These are phyloP conservation scores for Vitellaria paradoxa DNA, from an alignment of 179 eudicot genomes.

Conservation along the genomic window DNA sequence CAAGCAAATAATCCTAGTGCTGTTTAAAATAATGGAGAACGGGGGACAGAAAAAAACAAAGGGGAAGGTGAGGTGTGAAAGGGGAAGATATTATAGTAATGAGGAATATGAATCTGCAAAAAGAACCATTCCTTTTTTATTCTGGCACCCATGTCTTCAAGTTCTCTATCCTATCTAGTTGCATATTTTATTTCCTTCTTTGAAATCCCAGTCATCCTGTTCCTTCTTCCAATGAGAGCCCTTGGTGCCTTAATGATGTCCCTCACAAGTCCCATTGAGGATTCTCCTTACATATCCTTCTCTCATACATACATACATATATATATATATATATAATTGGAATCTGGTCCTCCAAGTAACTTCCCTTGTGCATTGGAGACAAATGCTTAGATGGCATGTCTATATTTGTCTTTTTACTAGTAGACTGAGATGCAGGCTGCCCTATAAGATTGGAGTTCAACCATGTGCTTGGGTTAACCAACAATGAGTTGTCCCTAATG, in stretches of 20 bases:
- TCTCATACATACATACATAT: too few relatives aligned
- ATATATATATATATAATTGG: too few relatives aligned
- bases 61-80: constrained; percentile 1
- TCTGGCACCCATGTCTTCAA: not conserved
- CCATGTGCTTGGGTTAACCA: constrained; percentile 15
- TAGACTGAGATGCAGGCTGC: not conserved
- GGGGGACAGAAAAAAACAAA: not conserved
- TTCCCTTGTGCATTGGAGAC: not conserved
- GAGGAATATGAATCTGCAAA: constrained; percentile 7
- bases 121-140: constrained; percentile 2
- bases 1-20: constrained; percentile 28
- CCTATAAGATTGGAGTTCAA: not conserved
- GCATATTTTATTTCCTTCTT: not conserved
- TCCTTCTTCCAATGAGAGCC: constrained; percentile 7
- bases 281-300: too few relatives aligned
- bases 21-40: not conserved
- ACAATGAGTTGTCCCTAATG: constrained; percentile 28
- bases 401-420: not conserved
- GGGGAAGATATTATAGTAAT: not conserved
- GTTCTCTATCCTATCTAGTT: not conserved
- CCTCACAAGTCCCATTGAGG: not conserved
- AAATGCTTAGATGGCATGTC: not conserved
- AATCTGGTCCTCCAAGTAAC: too few relatives aligned
- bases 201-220: not conserved
- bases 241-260: not conserved